These are phyloP conservation scores for Metschnikowia dekortorum DNA, from an alignment of 805 yeast species.

Conservation along the genomic window DNA sequence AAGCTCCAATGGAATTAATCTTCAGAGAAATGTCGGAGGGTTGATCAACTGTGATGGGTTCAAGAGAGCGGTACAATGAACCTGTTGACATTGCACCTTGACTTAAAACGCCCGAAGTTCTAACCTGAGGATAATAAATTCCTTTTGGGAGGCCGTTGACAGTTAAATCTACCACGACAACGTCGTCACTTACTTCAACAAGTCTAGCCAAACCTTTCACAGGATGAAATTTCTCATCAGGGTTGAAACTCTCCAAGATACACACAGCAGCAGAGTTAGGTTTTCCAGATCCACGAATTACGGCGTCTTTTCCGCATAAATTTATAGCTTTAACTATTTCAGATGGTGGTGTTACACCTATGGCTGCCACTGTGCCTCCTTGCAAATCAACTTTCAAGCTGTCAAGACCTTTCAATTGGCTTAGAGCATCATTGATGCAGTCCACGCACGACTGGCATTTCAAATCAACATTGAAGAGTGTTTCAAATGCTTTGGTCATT, in stretches of 20 bases:
- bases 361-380: conserved; percentile 59
- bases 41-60: conserved; percentile 30
- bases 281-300: conserved; percentile 85
- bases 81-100: conserved; percentile 71
- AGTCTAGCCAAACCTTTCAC: conserved; percentile 87
- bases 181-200: conserved; percentile 56
- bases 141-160: conserved; percentile 68
- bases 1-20: conserved; percentile 35
- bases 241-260: conserved; percentile 70
- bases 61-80: conserved; percentile 39
- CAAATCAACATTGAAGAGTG: conserved; percentile 84
- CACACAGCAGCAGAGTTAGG: conserved; percentile 90
- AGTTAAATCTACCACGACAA: conserved; percentile 70
- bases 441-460: conserved; percentile 71
- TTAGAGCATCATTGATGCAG: conserved; percentile 52
- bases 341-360: conserved; percentile 75
- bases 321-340: conserved; percentile 64
- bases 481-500: conserved; percentile 35
- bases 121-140: conserved; percentile 62
- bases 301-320: conserved; percentile 78
- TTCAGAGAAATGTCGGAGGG: conserved; percentile 25
- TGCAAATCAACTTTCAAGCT: conserved; percentile 53
- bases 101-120: conserved; percentile 72
- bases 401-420: conserved; percentile 46
- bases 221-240: conserved; percentile 44